These are phyloP conservation scores for Coccinonectria pachysandricola DNA, from an alignment of 2,329 filamentous ascomycete species.

Conservation along the genomic window DNA sequence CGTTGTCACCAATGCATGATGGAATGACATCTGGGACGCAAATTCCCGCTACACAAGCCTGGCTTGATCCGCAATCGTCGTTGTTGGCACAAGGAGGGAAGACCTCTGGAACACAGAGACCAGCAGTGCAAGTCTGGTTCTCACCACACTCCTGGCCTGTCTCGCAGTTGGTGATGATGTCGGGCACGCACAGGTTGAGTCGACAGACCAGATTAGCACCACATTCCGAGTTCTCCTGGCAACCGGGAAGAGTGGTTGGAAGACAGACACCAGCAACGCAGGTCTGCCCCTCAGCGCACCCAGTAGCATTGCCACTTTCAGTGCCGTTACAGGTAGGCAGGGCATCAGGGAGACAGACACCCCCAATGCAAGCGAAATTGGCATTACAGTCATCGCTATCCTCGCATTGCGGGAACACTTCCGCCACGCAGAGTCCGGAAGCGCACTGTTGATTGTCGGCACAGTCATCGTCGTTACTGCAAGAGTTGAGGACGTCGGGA, in stretches of 20 bases:
- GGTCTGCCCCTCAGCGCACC: conserved; percentile 1
- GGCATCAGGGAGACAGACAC: conserved; percentile 1
- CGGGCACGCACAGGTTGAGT: conserved; percentile 3
- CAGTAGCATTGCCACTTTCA: conserved; percentile 1
- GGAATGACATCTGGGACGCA: not conserved
- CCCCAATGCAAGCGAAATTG: conserved; percentile 1
- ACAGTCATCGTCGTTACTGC: not conserved
- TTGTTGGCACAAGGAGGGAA: not conserved
- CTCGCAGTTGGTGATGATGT: not conserved
- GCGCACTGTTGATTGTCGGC: not conserved
- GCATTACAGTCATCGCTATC: not conserved
- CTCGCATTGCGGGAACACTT: not conserved
- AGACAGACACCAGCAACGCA: conserved; percentile 2
- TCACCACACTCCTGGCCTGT: not conserved
- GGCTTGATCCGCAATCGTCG: not conserved
- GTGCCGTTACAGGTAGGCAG: not conserved
- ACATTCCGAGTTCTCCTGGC: not conserved
- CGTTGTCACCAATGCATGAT: not conserved
- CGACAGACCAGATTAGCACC: conserved; percentile 1
- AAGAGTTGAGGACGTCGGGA: not conserved
- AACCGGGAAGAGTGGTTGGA: not conserved
- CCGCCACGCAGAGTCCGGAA: not conserved
- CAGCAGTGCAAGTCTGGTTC: not conserved
- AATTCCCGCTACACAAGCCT: not conserved
- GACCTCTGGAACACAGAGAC: not conserved